A percentile compares a stretch with the other conserved stretches of the same genome.
Conservation (phyloP, 2,329 filamentous ascomycete genomes). For the Paecilomyces sp. region DNA sequence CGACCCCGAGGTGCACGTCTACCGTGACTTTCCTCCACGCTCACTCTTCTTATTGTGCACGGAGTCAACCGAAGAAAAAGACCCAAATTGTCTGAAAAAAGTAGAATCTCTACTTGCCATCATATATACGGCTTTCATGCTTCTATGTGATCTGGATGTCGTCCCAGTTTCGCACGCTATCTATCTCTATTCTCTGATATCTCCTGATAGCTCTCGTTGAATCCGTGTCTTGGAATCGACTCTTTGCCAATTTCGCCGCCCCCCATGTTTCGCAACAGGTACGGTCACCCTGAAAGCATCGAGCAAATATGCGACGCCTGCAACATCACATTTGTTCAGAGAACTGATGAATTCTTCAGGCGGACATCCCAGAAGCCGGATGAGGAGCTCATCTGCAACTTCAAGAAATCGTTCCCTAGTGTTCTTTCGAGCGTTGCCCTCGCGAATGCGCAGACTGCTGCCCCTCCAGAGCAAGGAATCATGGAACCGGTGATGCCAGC, state of each 20-base stretch:
- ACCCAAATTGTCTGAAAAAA: neutral
- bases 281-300: conserved; percentile 15
- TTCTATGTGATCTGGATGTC: conserved; percentile 6
- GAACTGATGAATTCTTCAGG: conserved; percentile 33
- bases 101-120: neutral
- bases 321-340: neutral
- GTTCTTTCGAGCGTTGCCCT: conserved; percentile 49
- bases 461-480: conserved; percentile 16
- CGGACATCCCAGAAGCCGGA: conserved; percentile 78
- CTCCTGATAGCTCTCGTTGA: conserved; percentile 5
- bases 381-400: conserved; percentile 75
- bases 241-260: conserved; percentile 4
- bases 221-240: neutral
- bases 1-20: neutral
- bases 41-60: neutral
- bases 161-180: conserved; percentile 7
- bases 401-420: conserved; percentile 76
- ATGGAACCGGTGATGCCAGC: conserved; percentile 13
- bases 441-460: conserved; percentile 37
- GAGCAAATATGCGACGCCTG: neutral
- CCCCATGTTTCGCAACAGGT: conserved; percentile 44
- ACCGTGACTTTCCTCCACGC: neutral
- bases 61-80: neutral
- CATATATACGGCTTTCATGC: neutral
- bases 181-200: conserved; percentile 7